Base-by-base conservation (phyloP, 257 asterid species). In the Petunia secreta region DNA sequence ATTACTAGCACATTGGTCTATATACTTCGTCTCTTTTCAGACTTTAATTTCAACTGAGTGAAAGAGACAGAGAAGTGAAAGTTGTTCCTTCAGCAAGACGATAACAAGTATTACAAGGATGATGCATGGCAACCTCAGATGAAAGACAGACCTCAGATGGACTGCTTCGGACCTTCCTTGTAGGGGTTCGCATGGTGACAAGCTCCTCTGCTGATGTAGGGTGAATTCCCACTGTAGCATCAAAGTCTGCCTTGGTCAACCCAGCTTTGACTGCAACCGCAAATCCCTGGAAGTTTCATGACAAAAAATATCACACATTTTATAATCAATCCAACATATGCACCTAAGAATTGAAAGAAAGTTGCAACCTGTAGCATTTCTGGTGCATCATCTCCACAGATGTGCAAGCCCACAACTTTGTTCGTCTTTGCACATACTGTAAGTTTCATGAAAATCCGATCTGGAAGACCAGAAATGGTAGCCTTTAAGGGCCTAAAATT, bases 181-280 rank as follows among this genome's bases (percentile, higher is more conserved):
- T 85, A 58, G 99, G 98, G 44, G 94, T 86, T 84, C 99, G 90
- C 99, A 95, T 95, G 68, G 99, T 95, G 79, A 95, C 99, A 75
- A 95, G 80, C 89, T 95, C 99, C 89, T 95, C 99, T 34, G 99
- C 94, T 75, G 99, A 87, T 78, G 99, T 95, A 41, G 99, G 99
- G 82, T 95, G 99, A 82, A 95, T 82, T 58, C 98, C 99, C 63
- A 95, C 90, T 0, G 98, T 93, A 78, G 93, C 83, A 93, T 95
- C 99, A 80, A 95, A 93, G 85, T 93, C 96, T 58, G 97, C 91
- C 86, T 95, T 95, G 40, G 97, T 93, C 75, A 95, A 82, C 82
- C 99, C 97, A 77, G 98, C 97, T 91, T 93, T 95, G 79, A 95
- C 87, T 40, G 99, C 99, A 25, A 95, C 87, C 16, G 99, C 97